These are phyloP conservation scores for Samsoniella hepiali DNA, from an alignment of 2,329 filamentous ascomycete species.

Conservation along the genomic window DNA sequence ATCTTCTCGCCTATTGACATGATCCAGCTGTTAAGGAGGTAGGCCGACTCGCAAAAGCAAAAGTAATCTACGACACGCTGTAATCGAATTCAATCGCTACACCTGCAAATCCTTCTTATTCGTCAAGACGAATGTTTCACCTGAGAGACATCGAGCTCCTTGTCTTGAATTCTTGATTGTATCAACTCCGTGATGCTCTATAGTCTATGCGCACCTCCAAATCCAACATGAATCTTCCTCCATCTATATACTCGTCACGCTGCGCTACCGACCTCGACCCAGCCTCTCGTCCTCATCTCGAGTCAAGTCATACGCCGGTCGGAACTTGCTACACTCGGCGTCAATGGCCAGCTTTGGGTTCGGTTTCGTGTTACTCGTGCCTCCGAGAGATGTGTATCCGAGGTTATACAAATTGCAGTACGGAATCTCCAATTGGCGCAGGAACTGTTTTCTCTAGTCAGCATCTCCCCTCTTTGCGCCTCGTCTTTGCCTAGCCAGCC, in stretches of 20 bases:
- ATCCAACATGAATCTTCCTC: background rate
- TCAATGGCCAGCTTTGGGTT: conserved; percentile 68
- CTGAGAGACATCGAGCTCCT: background rate
- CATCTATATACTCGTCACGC: background rate
- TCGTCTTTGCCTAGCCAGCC: conserved; percentile 5
- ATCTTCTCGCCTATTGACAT: background rate
- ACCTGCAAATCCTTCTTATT: too few species aligned
- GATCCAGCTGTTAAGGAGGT: background rate
- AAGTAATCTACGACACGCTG: background rate
- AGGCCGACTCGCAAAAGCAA: conserved; percentile 9
- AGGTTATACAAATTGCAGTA: conserved; percentile 86
- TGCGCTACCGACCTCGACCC: conserved; percentile 58
- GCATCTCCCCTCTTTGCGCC: conserved; percentile 8
- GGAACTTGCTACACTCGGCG: conserved; percentile 45
- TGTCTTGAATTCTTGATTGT: background rate
- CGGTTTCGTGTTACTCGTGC: conserved; percentile 80
- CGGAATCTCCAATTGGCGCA: conserved; percentile 71
- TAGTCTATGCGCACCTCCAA: conserved; percentile 11
- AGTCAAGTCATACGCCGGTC: conserved; percentile 72
- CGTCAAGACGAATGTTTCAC: background rate
- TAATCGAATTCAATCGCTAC: background rate
- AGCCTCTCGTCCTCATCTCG: conserved; percentile 76
- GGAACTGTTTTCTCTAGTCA: conserved; percentile 56
- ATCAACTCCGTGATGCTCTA: conserved; percentile 11
- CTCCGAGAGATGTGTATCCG: conserved; percentile 91